A percentile compares a stretch with the other conserved stretches of the same genome.
Conservation (phyloP, 1,139 yeast species). For the Candida anutae region DNA sequence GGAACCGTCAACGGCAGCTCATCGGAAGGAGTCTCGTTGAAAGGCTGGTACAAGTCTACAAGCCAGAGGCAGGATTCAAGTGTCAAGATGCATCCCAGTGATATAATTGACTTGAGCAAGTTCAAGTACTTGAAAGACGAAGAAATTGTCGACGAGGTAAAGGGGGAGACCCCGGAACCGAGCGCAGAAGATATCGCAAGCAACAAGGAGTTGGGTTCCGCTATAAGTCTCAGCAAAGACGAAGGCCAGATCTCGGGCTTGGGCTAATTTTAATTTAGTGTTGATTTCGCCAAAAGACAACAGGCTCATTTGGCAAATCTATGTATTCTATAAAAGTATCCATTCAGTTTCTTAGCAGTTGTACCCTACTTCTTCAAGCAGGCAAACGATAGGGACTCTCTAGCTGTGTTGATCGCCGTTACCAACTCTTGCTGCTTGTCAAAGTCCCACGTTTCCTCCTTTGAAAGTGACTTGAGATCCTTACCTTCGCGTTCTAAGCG, state of each 20-base stretch:
- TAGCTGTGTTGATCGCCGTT: conserved; percentile 38
- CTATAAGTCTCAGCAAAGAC: conserved; percentile 13
- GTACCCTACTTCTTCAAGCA: conserved; percentile 5
- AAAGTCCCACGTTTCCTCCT: conserved; percentile 45
- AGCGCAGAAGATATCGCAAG: conserved; percentile 4
- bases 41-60: conserved; percentile 40
- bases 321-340: too few relatives aligned
- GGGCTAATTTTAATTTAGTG: conserved; percentile 1
- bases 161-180: conserved; percentile 2
- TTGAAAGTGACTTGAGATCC: conserved; percentile 31
- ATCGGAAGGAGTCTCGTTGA: conserved; percentile 15
- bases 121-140: conserved; percentile 18
- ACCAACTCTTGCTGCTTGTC: conserved; percentile 35
- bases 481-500: conserved; percentile 27
- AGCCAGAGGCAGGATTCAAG: too few relatives aligned
- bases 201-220: conserved; percentile 12
- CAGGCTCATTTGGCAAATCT: too few relatives aligned
- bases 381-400: conserved; percentile 50
- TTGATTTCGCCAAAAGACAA: too few relatives aligned
- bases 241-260: conserved; percentile 15
- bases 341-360: too few relatives aligned
- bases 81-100: conserved; percentile 12
- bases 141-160: conserved; percentile 1
- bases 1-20: conserved; percentile 9
- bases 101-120: conserved; percentile 22